These are phyloP conservation scores for Spizellomyces punctatus DNA, from an alignment of 192 early-diverging fungal genomes.

Conservation along the genomic window DNA sequence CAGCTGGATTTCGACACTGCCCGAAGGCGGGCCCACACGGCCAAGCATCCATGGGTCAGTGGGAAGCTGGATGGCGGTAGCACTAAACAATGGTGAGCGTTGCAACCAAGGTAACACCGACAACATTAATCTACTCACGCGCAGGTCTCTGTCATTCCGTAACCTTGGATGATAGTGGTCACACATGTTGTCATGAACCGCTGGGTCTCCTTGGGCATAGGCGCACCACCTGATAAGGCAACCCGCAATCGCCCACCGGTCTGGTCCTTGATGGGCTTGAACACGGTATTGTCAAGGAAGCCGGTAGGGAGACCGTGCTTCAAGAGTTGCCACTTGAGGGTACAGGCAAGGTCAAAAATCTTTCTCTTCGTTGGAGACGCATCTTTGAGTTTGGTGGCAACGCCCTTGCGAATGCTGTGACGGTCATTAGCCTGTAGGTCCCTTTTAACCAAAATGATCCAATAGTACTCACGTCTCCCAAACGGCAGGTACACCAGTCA, in stretches of 20 bases:
- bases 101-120: neutral
- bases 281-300: constrained; percentile 73
- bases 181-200: constrained; percentile 75
- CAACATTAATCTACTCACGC: constrained; percentile 41
- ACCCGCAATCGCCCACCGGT: constrained; percentile 84
- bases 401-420: constrained; percentile 73
- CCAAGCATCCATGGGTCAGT: constrained; percentile 45
- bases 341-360: constrained; percentile 76
- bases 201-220: constrained; percentile 82
- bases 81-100: neutral
- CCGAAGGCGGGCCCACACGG: constrained; percentile 75
- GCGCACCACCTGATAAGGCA: constrained; percentile 87
- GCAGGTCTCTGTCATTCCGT: constrained; percentile 83
- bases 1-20: constrained; percentile 78
- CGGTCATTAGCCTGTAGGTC: neutral
- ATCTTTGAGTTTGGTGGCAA: constrained; percentile 65
- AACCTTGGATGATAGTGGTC: constrained; percentile 85
- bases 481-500: constrained; percentile 75
- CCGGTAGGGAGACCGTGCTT: constrained; percentile 67
- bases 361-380: constrained; percentile 57
- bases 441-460: neutral
- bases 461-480: constrained; percentile 53
- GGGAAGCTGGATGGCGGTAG: constrained; percentile 31
- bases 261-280: constrained; percentile 77
- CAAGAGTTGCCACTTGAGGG: constrained; percentile 71